Conservation (phyloP, 441 rosid genomes). For the Pelargonium citronellum region DNA sequence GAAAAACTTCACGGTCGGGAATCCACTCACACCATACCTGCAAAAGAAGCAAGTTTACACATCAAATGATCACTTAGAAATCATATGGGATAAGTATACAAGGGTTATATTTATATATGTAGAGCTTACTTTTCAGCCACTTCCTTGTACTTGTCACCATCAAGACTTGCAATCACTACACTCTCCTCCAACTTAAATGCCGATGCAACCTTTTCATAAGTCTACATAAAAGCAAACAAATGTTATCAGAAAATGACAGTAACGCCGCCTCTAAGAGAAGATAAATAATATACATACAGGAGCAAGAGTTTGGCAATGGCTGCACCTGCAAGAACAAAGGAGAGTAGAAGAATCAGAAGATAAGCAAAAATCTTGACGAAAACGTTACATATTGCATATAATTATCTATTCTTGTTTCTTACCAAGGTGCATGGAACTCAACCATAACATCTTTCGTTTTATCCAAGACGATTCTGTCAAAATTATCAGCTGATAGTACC, state of each 20-base stretch:
- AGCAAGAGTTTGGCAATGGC: neutral
- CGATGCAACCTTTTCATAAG: constrained; percentile 4
- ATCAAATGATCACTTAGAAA: neutral
- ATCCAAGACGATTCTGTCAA: neutral
- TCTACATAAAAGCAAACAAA: neutral
- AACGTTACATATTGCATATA: too few species aligned
- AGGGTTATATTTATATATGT: neutral
- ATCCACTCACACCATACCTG: constrained; percentile 86
- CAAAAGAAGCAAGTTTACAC: neutral
- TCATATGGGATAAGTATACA: neutral
- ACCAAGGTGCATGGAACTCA: constrained; percentile 5
- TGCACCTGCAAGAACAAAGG: neutral
- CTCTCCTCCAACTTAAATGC: constrained; percentile 6
- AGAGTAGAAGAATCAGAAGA: neutral
- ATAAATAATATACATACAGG: neutral
- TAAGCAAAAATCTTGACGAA: neutral
- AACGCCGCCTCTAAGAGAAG: neutral
- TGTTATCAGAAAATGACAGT: neutral
- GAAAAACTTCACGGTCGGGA: constrained; percentile 83
- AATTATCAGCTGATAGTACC: neutral
- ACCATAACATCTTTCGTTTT: neutral
- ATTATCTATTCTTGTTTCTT: neutral
- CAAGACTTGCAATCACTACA: neutral
- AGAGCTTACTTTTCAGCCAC: constrained; percentile 5
- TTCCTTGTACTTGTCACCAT: neutral